Evolutionary conservation across 345 rosid genomes (phyloP), one percentile per base, ranked within the genome.

Genomic region (Draba incana): DNA sequence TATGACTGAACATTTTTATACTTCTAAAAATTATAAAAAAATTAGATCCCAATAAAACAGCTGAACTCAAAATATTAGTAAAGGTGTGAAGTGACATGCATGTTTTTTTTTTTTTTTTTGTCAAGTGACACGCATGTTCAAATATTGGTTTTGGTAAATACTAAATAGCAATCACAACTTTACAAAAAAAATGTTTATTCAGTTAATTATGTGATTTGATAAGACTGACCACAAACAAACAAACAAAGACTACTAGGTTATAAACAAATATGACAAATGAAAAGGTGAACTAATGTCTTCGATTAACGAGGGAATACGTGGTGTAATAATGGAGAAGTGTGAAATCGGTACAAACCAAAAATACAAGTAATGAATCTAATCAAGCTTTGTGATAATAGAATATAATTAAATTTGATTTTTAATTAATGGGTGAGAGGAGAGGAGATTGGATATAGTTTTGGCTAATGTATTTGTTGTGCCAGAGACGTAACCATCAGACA

Each of bases 361-460:
- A 44, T 47, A 71, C 3, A 53, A 70, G 15, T 41, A 56, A 72
- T 56, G 58, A 57, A 72, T 20, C 20, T 20, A 57, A 72, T 39
- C 65, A 56, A 56, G 41, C 38, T 39, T 28, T 46, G 37, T 13
- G 35, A 64, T 49, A 9, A 11, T 44, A 5, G 2, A 24, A 31
- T 24, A 10, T n/a, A 44, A 27, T 57, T 23, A 13, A 30, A 69
- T 39, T 0, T 3, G 38, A 11, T 14, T 64, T 49, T 57, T 6
- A 38, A 31, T 5, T 23, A 57, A 24, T 42, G 71, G 71, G n/a
- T 23, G 47, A 31, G 61, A 48, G 31, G 13, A 13, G 27, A 59
- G 47, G 44, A 61, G 65, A 57, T 41, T 65, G 77, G 77, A 74
- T 74, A 59, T 74, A 52, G 57, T 65, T 72, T 65, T 30, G 46